These are phyloP conservation scores for Boletus eberwhitei DNA, from an alignment of 768 basidiomycete species.

Conservation along the genomic window DNA sequence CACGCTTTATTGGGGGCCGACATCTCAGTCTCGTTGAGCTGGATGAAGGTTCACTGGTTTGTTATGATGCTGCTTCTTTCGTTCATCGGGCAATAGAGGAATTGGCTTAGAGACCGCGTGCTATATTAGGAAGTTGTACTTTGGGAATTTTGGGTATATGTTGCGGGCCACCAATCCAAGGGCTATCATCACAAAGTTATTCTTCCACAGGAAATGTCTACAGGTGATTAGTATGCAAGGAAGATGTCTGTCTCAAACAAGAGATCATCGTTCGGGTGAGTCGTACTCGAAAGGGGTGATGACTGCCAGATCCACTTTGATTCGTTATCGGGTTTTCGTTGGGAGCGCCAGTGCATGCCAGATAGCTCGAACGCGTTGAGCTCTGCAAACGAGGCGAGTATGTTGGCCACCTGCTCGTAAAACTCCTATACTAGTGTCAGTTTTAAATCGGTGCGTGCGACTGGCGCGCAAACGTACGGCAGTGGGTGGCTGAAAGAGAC, in stretches of 20 bases:
- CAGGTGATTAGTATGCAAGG: conserved; percentile 27
- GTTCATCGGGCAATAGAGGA: conserved; percentile 45
- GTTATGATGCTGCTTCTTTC: conserved; percentile 47
- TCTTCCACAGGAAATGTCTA: conserved; percentile 12
- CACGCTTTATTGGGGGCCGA: conserved; percentile 51
- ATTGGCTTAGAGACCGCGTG: conserved; percentile 26
- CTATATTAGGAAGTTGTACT: conserved; percentile 16
- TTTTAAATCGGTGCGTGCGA: not conserved
- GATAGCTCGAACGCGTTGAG: conserved; percentile 69
- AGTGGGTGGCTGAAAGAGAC: conserved; percentile 47
- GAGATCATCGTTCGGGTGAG: conserved; percentile 30
- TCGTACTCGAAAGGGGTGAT: conserved; percentile 38
- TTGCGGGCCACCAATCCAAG: not conserved
- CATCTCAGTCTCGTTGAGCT: conserved; percentile 30
- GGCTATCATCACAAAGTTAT: not conserved
- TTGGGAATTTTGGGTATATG: conserved; percentile 15
- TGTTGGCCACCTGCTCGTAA: conserved; percentile 56
- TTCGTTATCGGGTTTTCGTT: conserved; percentile 41
- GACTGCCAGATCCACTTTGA: conserved; percentile 53
- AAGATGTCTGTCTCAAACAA: conserved; percentile 29
- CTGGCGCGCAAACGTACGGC: conserved; percentile 33
- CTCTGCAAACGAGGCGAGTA: conserved; percentile 56
- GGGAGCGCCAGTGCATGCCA: conserved; percentile 71
- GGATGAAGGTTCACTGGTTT: conserved; percentile 40
- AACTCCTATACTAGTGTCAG: conserved; percentile 45